Conservation (phyloP, 176 grass and related monocot genomes). For the Pontederia crassipes region DNA sequence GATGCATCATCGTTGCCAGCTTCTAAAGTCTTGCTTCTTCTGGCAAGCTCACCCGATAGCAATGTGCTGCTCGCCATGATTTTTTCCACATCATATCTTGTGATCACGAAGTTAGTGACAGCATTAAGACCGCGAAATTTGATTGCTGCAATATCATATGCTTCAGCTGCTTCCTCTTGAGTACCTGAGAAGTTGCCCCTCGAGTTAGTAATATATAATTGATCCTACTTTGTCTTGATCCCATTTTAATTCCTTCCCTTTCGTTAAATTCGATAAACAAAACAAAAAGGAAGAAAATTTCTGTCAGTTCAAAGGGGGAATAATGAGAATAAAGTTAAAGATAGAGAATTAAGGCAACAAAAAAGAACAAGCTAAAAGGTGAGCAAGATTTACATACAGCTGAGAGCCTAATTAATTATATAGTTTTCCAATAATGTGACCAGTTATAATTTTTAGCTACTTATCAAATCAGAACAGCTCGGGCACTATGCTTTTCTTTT, state of each 20-base stretch:
- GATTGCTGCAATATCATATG: conserved; percentile 95
- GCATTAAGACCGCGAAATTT: conserved; percentile 89
- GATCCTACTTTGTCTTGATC: neutral
- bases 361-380: no score
- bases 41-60: conserved; percentile 43
- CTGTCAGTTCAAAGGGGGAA: no score
- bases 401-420: conserved; percentile 14
- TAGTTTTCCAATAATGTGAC: no score
- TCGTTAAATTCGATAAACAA: no score
- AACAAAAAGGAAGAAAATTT: no score
- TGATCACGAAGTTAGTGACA: conserved; percentile 96
- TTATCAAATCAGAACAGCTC: conserved; percentile 29
- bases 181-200: conserved; percentile 34
- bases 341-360: no score
- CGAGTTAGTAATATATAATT: neutral
- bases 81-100: conserved; percentile 77
- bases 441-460: neutral
- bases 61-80: conserved; percentile 86
- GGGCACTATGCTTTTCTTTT: conserved; percentile 3
- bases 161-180: conserved; percentile 91
- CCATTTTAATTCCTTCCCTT: no score
- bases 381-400: conserved; percentile 6
- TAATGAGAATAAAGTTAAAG: no score
- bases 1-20: neutral
- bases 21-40: conserved; percentile 29